phyloP scores from a whole-genome alignment of 495 filamentous ascomycete species.

The Staphylotrichum tortipilum region DNA sequence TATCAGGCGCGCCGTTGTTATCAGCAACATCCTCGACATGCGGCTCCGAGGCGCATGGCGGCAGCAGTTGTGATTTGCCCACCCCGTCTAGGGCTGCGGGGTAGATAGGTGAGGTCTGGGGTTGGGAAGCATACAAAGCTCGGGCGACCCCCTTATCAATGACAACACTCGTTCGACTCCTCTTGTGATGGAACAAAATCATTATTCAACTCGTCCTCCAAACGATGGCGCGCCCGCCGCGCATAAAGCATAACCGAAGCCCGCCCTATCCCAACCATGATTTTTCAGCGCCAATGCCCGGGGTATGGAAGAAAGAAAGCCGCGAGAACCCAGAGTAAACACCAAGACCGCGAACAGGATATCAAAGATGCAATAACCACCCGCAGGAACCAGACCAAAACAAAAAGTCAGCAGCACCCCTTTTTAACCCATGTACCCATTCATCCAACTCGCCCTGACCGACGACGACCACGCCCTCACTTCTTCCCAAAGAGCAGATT shows the following conservation, averaged over 20 bases:
- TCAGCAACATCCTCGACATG: no score
- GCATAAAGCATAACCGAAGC: background rate
- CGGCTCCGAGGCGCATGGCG: no score
- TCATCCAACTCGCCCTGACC: no score
- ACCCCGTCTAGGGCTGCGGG: no score
- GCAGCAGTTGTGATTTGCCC: no score
- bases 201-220: no score
- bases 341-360: background rate
- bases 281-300: conserved; percentile 12
- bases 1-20: no score
- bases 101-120: no score
- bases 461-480: conserved; percentile 21
- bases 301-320: conserved; percentile 8
- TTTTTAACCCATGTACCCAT: background rate
- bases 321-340: background rate
- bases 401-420: background rate
- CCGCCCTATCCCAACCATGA: background rate
- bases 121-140: no score
- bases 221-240: background rate
- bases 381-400: background rate
- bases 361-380: background rate
- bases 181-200: background rate
- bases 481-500: conserved; percentile 44
- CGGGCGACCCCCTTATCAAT: no score
- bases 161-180: no score